phyloP scores from a whole-genome alignment of 306 rosid species.

The Erythrophleum fordii region DNA sequence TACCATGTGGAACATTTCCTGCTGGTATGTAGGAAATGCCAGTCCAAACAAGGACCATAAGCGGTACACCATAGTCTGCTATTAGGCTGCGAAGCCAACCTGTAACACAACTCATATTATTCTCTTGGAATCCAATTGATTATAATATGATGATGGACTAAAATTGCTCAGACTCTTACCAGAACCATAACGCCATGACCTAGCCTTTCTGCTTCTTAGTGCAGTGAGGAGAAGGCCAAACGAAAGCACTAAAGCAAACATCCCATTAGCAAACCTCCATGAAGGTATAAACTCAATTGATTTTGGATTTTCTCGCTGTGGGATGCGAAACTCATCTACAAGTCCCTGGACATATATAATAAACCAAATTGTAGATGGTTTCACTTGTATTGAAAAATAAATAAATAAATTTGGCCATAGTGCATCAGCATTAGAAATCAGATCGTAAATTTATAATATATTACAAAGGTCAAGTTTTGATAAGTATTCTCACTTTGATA shows the following conservation, averaged over 20 bases:
- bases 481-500: constrained; percentile 60
- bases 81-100: constrained; percentile 87
- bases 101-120: constrained; percentile 33
- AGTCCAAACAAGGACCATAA: constrained; percentile 96
- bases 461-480: neutral
- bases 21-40: constrained; percentile 88
- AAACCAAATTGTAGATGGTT: neutral
- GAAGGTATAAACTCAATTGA: constrained; percentile 64
- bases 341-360: constrained; percentile 61
- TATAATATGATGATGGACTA: neutral
- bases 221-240: constrained; percentile 97
- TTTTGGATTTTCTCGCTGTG: constrained; percentile 61
- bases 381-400: neutral
- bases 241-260: constrained; percentile 96
- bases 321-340: constrained; percentile 85
- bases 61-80: constrained; percentile 98
- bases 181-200: constrained; percentile 95
- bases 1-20: constrained; percentile 72
- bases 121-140: neutral
- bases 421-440: neutral
- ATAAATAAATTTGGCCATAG: neutral
- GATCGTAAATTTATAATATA: neutral
- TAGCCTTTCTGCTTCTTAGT: constrained; percentile 86
- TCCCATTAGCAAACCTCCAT: constrained; percentile 96
- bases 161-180: constrained; percentile 51